Evolutionary conservation across 139 green algal species (phyloP), one percentile per base, ranked within the genome.

Genomic region (Spirogloea muscicola): DNA sequence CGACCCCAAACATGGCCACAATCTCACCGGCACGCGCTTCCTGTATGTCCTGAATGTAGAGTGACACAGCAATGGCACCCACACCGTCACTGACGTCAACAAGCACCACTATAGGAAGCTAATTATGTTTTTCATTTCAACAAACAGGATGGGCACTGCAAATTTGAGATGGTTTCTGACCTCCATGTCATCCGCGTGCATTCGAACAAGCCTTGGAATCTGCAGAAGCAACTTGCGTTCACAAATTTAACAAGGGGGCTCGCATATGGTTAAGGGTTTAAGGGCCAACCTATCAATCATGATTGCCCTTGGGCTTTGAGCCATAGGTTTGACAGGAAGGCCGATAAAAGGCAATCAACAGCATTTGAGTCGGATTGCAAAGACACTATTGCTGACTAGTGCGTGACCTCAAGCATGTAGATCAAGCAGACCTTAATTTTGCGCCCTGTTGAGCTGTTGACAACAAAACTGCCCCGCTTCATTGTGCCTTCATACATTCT

Each of bases 1-100:
- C 94, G 16, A 99, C 90, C 9, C 95, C 95, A 79, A 99, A 98
- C 63, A 98, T 87, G 57, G 95, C 95, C 42, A 97, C 93, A 60
- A 99, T 99, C 76, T 99, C 94, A 10, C 94, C 94, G 1, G 83
- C 83, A 42, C 57, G 40, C 3, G 91, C 91, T 34, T 85, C 73
- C 0, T 40, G 5, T 49, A 96, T 94, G 80, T 97, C 76, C 74
- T 84, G 46, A 78, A 49, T 18, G 16, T 27, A 38, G 27, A 38
- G 55, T 21, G 29, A 38, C 55, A 64, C 55, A 64, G 55, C 10
- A 13, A 64, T 65, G 13, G 13, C 10, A 65, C 29, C 29, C 29
- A 65, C 29, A 57, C 10, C 16, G 13, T 16, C 57, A 38, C 57
- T 42, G 16, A 42, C 16, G 16, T 65, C n/a, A 21, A 55, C n/a